These are phyloP conservation scores for Fusarium devonianum DNA, from an alignment of 2,329 filamentous ascomycete genomes.

Conservation along the genomic window DNA sequence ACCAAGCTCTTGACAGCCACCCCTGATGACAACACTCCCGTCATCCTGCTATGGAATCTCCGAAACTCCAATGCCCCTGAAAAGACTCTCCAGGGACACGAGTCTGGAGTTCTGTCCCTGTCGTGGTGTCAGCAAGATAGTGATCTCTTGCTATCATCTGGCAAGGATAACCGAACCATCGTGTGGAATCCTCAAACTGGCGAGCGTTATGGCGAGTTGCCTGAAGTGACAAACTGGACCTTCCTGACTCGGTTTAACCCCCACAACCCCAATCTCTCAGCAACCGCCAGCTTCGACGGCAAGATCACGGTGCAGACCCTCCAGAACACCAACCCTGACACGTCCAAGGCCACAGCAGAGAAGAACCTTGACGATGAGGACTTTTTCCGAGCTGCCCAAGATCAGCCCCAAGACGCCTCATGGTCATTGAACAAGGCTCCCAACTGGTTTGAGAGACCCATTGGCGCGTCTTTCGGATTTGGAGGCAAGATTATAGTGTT, in stretches of 20 bases:
- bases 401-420: conserved; percentile 86
- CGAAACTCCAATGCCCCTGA: conserved; percentile 96
- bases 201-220: conserved; percentile 87
- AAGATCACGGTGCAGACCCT: conserved; percentile 94
- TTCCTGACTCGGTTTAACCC: conserved; percentile 96
- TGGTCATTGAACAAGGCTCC: conserved; percentile 88
- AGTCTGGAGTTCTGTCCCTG: conserved; percentile 89
- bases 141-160: conserved; percentile 87
- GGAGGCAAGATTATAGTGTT: conserved; percentile 90
- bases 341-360: conserved; percentile 71
- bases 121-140: conserved; percentile 95
- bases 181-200: conserved; percentile 97
- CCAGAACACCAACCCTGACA: conserved; percentile 86
- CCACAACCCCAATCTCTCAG: conserved; percentile 87
- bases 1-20: conserved; percentile 95
- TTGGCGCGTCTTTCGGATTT: conserved; percentile 91
- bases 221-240: conserved; percentile 98
- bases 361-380: conserved; percentile 86
- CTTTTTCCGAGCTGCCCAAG: conserved; percentile 94
- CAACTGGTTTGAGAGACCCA: conserved; percentile 86
- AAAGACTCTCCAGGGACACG: conserved; percentile 86
- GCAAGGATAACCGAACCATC: conserved; percentile 95
- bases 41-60: conserved; percentile 93
- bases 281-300: conserved; percentile 96
- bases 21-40: conserved; percentile 84